Evolutionary conservation across 78 protist species (phyloP).

Genomic region (Diacronema lutheri): DNA sequence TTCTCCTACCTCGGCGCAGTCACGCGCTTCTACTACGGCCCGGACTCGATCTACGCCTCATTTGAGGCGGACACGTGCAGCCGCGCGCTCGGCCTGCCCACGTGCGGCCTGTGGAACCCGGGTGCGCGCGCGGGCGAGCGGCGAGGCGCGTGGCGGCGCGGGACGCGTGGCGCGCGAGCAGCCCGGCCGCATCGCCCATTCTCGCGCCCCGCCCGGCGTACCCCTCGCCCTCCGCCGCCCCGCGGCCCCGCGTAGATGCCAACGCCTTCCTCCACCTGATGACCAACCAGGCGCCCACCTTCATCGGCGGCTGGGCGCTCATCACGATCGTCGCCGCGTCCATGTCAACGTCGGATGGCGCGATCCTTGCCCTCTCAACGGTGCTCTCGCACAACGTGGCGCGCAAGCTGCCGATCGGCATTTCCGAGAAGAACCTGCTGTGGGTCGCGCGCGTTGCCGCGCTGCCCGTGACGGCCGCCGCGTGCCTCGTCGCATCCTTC

Average conservation of each 20-base stretch:
- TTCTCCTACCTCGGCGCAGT: background rate
- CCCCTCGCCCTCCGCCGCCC: too few relatives aligned
- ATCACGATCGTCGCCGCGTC: constrained; percentile 7
- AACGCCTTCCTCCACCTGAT: background rate
- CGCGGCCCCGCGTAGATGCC: too few relatives aligned
- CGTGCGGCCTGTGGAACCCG: constrained; percentile 28
- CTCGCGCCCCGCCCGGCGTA: too few relatives aligned
- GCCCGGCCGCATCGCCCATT: too few relatives aligned
- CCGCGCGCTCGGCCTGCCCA: background rate
- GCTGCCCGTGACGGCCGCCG: background rate
- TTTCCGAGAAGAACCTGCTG: background rate
- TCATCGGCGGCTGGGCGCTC: constrained; percentile 21
- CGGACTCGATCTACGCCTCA: background rate
- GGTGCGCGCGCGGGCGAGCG: background rate
- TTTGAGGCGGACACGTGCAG: constrained; percentile 20
- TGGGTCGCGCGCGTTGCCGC: background rate
- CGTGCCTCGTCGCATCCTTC: background rate
- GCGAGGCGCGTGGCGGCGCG: too few relatives aligned
- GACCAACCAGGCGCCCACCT: background rate
- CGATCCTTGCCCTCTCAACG: background rate
- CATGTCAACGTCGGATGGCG: constrained; percentile 19
- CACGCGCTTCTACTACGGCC: constrained; percentile 10
- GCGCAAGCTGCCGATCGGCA: background rate
- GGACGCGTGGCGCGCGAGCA: too few relatives aligned
- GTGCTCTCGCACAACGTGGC: background rate